These are phyloP conservation scores for Cytospora chrysosperma DNA, from an alignment of 2,329 filamentous ascomycete genomes.

Conservation along the genomic window DNA sequence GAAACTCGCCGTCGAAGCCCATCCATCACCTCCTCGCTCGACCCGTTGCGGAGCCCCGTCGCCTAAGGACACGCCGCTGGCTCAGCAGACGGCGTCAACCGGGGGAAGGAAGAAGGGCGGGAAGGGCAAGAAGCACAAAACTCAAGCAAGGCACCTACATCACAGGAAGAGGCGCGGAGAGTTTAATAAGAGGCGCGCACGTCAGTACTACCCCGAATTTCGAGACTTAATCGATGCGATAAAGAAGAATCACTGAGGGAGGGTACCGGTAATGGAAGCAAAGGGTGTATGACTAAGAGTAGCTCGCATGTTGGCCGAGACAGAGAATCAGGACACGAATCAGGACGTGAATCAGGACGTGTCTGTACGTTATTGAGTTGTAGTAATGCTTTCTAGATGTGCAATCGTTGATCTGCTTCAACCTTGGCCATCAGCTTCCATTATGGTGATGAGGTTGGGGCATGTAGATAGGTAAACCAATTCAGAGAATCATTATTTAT, in stretches of 20 bases:
- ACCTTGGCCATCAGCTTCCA: not conserved
- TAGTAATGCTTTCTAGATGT: not conserved
- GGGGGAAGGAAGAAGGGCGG: not conserved
- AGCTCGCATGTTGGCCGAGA: not conserved
- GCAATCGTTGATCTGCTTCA: not conserved
- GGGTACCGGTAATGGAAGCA: not conserved
- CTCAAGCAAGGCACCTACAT: too few relatives aligned
- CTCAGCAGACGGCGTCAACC: not conserved
- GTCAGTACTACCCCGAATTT: not conserved
- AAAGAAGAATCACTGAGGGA: not conserved
- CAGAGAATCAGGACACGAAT: too few relatives aligned
- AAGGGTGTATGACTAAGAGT: not conserved
- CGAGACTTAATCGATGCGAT: not conserved
- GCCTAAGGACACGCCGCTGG: constrained; percentile 2
- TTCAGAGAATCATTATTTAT: too few relatives aligned
- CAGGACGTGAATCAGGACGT: not conserved
- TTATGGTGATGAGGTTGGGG: too few relatives aligned
- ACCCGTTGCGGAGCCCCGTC: constrained; percentile 3
- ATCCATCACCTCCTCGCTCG: not conserved
- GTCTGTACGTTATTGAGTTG: not conserved
- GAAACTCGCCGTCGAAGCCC: not conserved
- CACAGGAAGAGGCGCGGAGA: not conserved
- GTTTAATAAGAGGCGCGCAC: not conserved
- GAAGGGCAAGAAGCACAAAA: not conserved
- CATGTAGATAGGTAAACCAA: too few relatives aligned